These are phyloP conservation scores for Pleurotus eryngii DNA, from an alignment of 768 basidiomycete genomes.

Conservation along the genomic window DNA sequence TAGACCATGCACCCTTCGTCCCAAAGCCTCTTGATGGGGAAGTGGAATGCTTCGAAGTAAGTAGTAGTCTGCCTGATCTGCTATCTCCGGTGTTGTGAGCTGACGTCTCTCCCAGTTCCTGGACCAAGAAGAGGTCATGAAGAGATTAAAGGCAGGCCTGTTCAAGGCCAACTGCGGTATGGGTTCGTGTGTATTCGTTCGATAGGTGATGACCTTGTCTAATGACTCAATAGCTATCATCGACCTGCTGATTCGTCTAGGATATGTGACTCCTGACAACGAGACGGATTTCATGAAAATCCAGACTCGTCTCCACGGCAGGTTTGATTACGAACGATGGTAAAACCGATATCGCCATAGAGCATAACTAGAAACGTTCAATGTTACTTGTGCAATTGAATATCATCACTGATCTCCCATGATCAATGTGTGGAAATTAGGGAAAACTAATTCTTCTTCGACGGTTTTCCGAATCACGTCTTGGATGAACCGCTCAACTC, in stretches of 20 bases:
- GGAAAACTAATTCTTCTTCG: conserved; percentile 95
- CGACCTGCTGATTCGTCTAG: conserved; percentile 87
- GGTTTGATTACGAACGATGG: conserved; percentile 65
- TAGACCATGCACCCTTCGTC: conserved; percentile 45
- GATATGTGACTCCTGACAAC: conserved; percentile 81
- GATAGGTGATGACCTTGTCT: not conserved
- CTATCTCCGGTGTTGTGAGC: not conserved
- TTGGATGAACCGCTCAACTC: conserved; percentile 93
- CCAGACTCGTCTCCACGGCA: conserved; percentile 66
- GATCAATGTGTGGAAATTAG: conserved; percentile 86
- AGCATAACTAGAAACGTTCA: not conserved
- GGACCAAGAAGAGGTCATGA: conserved; percentile 55
- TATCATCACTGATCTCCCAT: conserved; percentile 36
- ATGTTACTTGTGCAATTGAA: not conserved
- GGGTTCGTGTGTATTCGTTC: conserved; percentile 41
- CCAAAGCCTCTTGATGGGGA: conserved; percentile 87
- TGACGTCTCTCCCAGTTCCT: conserved; percentile 50
- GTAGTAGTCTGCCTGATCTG: too few species aligned
- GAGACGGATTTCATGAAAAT: conserved; percentile 84
- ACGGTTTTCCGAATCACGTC: conserved; percentile 93
- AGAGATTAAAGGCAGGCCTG: conserved; percentile 58
- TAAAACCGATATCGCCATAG: conserved; percentile 7
- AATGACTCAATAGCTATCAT: conserved; percentile 58
- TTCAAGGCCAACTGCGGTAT: conserved; percentile 95
- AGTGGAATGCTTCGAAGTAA: conserved; percentile 88